phyloP scores from a whole-genome alignment of 176 grass and related monocot genomes.

The Thalia dealbata region DNA sequence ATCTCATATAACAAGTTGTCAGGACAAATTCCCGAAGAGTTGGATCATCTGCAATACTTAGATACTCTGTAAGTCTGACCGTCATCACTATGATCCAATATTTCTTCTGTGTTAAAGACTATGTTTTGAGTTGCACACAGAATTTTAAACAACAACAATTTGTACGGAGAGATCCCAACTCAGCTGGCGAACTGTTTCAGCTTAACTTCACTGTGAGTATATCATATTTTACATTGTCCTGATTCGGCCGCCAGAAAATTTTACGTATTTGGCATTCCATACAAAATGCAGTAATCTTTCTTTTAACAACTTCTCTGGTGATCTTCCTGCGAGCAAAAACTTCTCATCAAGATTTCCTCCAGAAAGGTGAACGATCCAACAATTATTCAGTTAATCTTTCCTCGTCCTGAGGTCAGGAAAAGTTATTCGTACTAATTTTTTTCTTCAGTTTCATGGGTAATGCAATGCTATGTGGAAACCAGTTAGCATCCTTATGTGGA shows the following conservation, averaged over 20 bases:
- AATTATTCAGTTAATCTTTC: neutral
- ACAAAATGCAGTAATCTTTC: constrained; percentile 72
- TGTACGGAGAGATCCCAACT: constrained; percentile 72
- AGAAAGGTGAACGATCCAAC: constrained; percentile 66
- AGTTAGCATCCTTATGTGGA: constrained; percentile 43
- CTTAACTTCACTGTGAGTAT: constrained; percentile 68
- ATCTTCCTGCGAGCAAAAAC: constrained; percentile 50
- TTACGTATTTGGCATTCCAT: neutral
- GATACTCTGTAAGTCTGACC: constrained; percentile 64
- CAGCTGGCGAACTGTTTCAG: constrained; percentile 89
- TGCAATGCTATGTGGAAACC: constrained; percentile 47
- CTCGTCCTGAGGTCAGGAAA: too few species aligned
- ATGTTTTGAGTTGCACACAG: constrained; percentile 27
- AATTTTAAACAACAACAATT: constrained; percentile 90
- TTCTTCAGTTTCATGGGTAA: constrained; percentile 71
- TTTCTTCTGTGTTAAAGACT: constrained; percentile 13
- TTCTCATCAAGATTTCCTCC: constrained; percentile 83
- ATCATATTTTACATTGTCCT: neutral
- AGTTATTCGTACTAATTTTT: constrained; percentile 13
- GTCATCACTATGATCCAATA: constrained; percentile 1
- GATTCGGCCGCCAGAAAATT: too few species aligned
- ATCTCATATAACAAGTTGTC: constrained; percentile 70
- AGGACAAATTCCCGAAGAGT: constrained; percentile 70
- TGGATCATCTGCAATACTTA: constrained; percentile 82
- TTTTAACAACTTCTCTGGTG: constrained; percentile 85